Conservation (phyloP, 2,329 filamentous ascomycete species). For the Xylariaceae sp. region DNA sequence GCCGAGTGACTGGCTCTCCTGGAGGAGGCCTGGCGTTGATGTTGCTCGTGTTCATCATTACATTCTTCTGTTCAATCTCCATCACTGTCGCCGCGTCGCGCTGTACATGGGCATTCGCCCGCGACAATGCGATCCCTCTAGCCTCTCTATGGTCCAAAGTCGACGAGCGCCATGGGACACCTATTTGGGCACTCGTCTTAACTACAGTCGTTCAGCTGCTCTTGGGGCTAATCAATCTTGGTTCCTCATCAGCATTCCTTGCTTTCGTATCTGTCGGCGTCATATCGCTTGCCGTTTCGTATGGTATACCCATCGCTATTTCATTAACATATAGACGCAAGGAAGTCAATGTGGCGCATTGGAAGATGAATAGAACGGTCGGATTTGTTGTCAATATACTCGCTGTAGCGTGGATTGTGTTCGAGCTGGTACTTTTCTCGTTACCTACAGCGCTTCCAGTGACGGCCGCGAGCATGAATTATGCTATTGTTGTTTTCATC, state of each 20-base stretch:
- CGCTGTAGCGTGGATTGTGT: conserved; percentile 56
- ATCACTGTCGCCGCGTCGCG: conserved; percentile 72
- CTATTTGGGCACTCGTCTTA: conserved; percentile 61
- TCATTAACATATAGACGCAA: conserved; percentile 52
- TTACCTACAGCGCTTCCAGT: conserved; percentile 41
- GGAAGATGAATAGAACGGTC: conserved; percentile 51
- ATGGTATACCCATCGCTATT: conserved; percentile 61
- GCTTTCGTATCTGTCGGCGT: conserved; percentile 61
- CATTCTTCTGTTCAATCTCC: conserved; percentile 65
- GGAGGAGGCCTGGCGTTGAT: conserved; percentile 58
- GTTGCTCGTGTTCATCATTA: conserved; percentile 61
- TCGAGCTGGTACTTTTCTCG: conserved; percentile 60
- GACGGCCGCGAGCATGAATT: conserved; percentile 48
- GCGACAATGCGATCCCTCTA: conserved; percentile 62
- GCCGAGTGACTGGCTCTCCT: conserved; percentile 55
- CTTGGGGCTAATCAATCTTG: conserved; percentile 63
- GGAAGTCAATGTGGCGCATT: conserved; percentile 55
- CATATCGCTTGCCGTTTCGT: conserved; percentile 60
- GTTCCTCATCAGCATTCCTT: conserved; percentile 62
- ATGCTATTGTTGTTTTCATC: conserved; percentile 62
- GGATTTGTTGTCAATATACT: conserved; percentile 53
- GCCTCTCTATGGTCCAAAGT: conserved; percentile 57
- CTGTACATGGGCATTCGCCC: conserved; percentile 69
- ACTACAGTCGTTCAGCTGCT: conserved; percentile 59
- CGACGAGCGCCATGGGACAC: conserved; percentile 57